Percentiles rank a stretch among this genome's conserved stretches.
These are phyloP conservation scores for Pseudogymnoascus sp. DNA, from an alignment of 2,329 filamentous ascomycete species.

Conservation along the genomic window DNA sequence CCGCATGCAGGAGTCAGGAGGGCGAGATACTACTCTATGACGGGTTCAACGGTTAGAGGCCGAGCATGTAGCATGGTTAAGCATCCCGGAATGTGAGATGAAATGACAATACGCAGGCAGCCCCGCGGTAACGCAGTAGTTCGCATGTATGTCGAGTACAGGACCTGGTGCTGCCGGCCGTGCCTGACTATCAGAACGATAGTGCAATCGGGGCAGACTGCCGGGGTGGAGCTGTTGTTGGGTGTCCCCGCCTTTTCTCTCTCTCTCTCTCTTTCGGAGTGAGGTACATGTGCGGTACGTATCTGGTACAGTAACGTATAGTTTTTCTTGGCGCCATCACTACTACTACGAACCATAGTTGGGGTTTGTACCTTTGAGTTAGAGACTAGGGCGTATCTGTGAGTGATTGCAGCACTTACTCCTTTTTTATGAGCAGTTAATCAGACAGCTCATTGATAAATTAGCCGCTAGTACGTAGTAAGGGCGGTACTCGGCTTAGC, in stretches of 20 bases:
- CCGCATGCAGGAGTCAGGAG: background rate
- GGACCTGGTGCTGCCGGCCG: no score
- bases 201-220: background rate
- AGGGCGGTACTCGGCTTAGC: background rate
- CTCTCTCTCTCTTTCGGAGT: background rate
- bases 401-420: background rate
- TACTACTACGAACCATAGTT: background rate
- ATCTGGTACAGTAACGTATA: background rate
- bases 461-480: constrained; percentile 1
- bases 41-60: constrained; percentile 4
- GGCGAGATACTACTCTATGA: background rate
- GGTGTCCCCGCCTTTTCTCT: background rate
- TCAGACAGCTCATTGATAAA: background rate
- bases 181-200: background rate
- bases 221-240: background rate
- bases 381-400: background rate
- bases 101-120: background rate
- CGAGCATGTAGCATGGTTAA: background rate
- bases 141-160: no score
- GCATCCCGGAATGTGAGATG: background rate
- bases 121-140: no score
- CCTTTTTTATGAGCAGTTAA: background rate
- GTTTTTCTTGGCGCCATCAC: background rate
- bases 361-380: no score
- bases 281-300: background rate